Evolutionary conservation across 768 basidiomycete genomes (phyloP).

Genomic region (Trametes coccinea): DNA sequence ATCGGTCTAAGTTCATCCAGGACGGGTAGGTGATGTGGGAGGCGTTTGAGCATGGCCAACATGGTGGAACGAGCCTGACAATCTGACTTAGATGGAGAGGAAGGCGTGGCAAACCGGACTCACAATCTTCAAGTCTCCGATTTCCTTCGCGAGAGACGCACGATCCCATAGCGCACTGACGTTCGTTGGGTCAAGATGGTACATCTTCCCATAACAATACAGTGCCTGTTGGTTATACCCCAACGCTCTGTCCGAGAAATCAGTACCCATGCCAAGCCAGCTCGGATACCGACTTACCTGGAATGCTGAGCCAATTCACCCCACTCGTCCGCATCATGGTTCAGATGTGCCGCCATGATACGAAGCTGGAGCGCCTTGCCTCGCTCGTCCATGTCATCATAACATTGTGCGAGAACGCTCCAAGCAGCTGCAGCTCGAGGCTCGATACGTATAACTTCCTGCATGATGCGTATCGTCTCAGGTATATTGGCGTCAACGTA

Average conservation of each 20-base stretch:
- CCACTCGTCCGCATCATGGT: conserved; percentile 86
- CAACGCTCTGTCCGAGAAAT: conserved; percentile 46
- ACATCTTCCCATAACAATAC: conserved; percentile 87
- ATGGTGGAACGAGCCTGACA: conserved; percentile 62
- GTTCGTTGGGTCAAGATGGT: conserved; percentile 76
- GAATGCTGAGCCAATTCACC: conserved; percentile 74
- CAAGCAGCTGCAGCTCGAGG: conserved; percentile 82
- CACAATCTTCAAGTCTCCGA: conserved; percentile 69
- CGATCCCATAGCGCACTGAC: conserved; percentile 89
- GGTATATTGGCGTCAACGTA: conserved; percentile 71
- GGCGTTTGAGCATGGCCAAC: conserved; percentile 67
- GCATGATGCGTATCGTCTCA: conserved; percentile 77
- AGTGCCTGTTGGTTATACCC: conserved; percentile 84
- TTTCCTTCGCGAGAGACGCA: conserved; percentile 75
- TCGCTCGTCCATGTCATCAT: conserved; percentile 66
- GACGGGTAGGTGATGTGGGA: conserved; percentile 78
- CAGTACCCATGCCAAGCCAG: too few relatives aligned
- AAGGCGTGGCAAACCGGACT: conserved; percentile 16
- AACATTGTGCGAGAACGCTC: conserved; percentile 85
- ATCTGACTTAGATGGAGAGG: background rate
- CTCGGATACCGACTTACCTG: conserved; percentile 38
- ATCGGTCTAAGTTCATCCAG: conserved; percentile 77
- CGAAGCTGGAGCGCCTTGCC: conserved; percentile 78
- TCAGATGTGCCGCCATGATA: conserved; percentile 89
- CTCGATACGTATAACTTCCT: conserved; percentile 93